phyloP scores from a whole-genome alignment of 1,284 basidiomycete genomes.

The Xerocomus minutiporus region DNA sequence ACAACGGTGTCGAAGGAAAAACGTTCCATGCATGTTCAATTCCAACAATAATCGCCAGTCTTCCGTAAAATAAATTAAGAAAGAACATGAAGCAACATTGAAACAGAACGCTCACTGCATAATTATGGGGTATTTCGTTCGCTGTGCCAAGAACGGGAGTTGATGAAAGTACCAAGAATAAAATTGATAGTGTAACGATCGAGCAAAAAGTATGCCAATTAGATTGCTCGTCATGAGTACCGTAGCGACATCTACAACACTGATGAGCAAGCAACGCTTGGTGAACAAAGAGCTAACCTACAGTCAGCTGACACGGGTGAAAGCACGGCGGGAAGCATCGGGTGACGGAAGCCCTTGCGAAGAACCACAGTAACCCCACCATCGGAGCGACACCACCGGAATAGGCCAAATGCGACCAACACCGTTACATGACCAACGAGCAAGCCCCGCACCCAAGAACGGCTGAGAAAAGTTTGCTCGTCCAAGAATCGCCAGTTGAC shows the following conservation, averaged over 20 bases:
- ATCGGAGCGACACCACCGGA: slow-evolving; percentile 66
- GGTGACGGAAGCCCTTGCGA: slow-evolving; percentile 49
- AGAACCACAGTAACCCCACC: slow-evolving; percentile 62
- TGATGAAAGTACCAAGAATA: slow-evolving; percentile 98
- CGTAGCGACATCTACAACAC: slow-evolving; percentile 65
- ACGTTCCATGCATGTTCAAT: slow-evolving; percentile 89
- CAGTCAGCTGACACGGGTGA: slow-evolving; percentile 54
- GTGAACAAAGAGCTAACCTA: slow-evolving; percentile 32
- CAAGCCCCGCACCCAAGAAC: slow-evolving; percentile 58
- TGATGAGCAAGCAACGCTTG: slow-evolving; percentile 8
- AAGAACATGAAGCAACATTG: background rate
- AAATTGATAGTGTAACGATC: slow-evolving; percentile 98
- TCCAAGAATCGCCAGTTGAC: slow-evolving; percentile 94
- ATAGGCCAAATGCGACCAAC: slow-evolving; percentile 65
- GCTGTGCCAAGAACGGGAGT: slow-evolving; percentile 81
- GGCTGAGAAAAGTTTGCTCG: slow-evolving; percentile 71
- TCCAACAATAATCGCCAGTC: slow-evolving; percentile 54
- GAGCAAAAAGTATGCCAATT: slow-evolving; percentile 86
- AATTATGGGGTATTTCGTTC: slow-evolving; percentile 57
- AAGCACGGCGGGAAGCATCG: slow-evolving; percentile 44
- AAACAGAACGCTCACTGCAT: slow-evolving; percentile 51
- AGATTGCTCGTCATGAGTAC: slow-evolving; percentile 89
- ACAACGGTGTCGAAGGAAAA: slow-evolving; percentile 74
- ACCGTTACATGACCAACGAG: slow-evolving; percentile 62
- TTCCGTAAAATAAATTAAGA: slow-evolving; percentile 29